Percentiles rank a stretch among this genome's conserved stretches.
These are phyloP conservation scores for Mentha longifolia DNA, from an alignment of 257 asterid genomes.

Conservation along the genomic window DNA sequence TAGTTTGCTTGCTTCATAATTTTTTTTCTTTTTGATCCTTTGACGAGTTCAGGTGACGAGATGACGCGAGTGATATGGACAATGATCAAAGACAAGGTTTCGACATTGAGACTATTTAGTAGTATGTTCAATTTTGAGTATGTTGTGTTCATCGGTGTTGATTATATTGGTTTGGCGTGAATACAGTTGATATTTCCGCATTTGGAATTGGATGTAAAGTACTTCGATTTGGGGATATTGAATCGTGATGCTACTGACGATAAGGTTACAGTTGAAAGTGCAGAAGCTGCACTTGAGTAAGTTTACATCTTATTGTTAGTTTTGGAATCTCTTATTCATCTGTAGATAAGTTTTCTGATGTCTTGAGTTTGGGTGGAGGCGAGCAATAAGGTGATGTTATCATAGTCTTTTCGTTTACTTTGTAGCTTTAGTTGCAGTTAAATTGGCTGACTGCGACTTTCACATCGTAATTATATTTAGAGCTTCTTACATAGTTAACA, in stretches of 20 bases:
- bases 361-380: not conserved
- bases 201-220: conserved; percentile 85
- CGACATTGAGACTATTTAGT: not conserved
- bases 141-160: not conserved
- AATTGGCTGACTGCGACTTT: not conserved
- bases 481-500: conserved; percentile 11
- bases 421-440: not conserved
- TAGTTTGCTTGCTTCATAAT: not conserved
- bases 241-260: conserved; percentile 92
- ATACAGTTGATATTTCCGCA: conserved; percentile 84
- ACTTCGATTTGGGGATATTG: conserved; percentile 78
- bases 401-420: not conserved
- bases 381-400: not conserved
- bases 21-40: not conserved
- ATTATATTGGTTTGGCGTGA: conserved; percentile 4
- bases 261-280: conserved; percentile 84
- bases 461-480: not conserved
- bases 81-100: conserved; percentile 87
- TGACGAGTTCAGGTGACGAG: conserved; percentile 69
- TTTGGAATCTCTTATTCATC: not conserved
- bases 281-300: conserved; percentile 93
- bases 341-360: not conserved
- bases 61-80: conserved; percentile 92
- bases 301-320: conserved; percentile 31
- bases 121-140: not conserved